Percentiles rank a stretch among this genome's conserved stretches.
phyloP scores from a whole-genome alignment of 2,329 filamentous ascomycete species.

The Sporothrix globosa region DNA sequence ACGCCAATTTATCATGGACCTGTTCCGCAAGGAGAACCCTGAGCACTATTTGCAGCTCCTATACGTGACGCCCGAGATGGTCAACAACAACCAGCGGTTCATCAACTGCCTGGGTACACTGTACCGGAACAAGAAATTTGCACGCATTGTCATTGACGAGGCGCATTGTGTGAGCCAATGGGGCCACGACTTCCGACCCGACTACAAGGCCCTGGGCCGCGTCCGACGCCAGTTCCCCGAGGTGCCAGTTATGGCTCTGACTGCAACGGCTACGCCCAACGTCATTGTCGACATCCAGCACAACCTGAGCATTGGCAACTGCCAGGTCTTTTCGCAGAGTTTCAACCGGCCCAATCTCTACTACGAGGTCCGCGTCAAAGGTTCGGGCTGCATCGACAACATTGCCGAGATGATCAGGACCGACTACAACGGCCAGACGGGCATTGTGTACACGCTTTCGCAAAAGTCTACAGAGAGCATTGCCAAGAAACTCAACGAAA shows the following conservation, averaged over 20 bases:
- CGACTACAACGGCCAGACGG: slow-evolving; percentile 72
- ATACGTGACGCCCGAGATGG: slow-evolving; percentile 97
- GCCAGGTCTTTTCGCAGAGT: slow-evolving; percentile 82
- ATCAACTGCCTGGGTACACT: slow-evolving; percentile 66
- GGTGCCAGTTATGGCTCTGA: slow-evolving; percentile 91
- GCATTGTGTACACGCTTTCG: slow-evolving; percentile 92
- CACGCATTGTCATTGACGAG: slow-evolving; percentile 94
- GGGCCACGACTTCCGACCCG: slow-evolving; percentile 96
- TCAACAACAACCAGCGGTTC: slow-evolving; percentile 77
- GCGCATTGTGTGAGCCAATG: slow-evolving; percentile 99
- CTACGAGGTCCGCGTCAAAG: slow-evolving; percentile 80
- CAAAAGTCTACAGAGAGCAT: slow-evolving; percentile 80
- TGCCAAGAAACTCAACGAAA: slow-evolving; percentile 65
- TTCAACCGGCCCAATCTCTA: slow-evolving; percentile 96
- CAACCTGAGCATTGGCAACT: slow-evolving; percentile 81
- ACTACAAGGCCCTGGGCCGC: slow-evolving; percentile 85
- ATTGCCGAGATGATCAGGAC: slow-evolving; percentile 70
- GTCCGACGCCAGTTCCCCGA: slow-evolving; percentile 72
- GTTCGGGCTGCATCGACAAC: slow-evolving; percentile 56
- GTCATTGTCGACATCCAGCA: slow-evolving; percentile 90
- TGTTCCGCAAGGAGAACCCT: slow-evolving; percentile 64
- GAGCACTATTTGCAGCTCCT: slow-evolving; percentile 82
- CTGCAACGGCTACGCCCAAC: slow-evolving; percentile 90
- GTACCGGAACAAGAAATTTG: slow-evolving; percentile 72
- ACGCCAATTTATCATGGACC: slow-evolving; percentile 67